Conservation (phyloP, 352 stramenopile genomes). For the Phytophthora sansomeana region DNA sequence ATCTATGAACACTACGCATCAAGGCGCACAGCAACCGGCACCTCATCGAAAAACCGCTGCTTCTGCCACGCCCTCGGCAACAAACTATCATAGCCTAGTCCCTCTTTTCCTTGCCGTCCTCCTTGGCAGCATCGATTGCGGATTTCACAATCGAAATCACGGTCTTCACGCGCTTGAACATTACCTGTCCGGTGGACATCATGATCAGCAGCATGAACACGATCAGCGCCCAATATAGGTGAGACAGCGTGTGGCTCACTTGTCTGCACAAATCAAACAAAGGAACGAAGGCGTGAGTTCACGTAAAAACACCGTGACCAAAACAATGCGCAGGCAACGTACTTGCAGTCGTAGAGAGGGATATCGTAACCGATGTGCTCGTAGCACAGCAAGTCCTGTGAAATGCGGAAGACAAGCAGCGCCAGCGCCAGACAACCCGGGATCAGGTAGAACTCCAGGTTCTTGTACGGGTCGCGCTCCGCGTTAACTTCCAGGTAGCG, state of each 20-base stretch:
- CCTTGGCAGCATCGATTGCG: constrained; percentile 61
- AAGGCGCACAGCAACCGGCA: constrained; percentile 20
- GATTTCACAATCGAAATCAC: constrained; percentile 77
- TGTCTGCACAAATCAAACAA: constrained; percentile 53
- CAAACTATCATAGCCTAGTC: constrained; percentile 53
- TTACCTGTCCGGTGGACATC: constrained; percentile 84
- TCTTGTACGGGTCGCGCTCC: constrained; percentile 95
- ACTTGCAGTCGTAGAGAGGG: constrained; percentile 92
- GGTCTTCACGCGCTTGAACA: constrained; percentile 85
- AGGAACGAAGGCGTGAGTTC: constrained; percentile 8
- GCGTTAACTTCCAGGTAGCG: constrained; percentile 96
- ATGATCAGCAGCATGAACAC: constrained; percentile 90
- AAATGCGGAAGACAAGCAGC: constrained; percentile 91
- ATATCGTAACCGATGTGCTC: constrained; percentile 87
- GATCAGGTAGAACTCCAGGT: constrained; percentile 95
- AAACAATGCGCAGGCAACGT: constrained; percentile 44
- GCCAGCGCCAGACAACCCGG: constrained; percentile 90
- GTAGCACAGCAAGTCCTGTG: constrained; percentile 86
- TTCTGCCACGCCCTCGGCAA: constrained; percentile 12
- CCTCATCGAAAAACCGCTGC: constrained; percentile 13
- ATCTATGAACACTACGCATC: constrained; percentile 39
- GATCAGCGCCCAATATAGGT: constrained; percentile 90
- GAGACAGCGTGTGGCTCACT: constrained; percentile 85
- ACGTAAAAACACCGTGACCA: constrained; percentile 7
- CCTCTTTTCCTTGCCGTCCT: constrained; percentile 61